phyloP scores from a whole-genome alignment of 331 rosid genomes.

The Dryas integrifolia region DNA sequence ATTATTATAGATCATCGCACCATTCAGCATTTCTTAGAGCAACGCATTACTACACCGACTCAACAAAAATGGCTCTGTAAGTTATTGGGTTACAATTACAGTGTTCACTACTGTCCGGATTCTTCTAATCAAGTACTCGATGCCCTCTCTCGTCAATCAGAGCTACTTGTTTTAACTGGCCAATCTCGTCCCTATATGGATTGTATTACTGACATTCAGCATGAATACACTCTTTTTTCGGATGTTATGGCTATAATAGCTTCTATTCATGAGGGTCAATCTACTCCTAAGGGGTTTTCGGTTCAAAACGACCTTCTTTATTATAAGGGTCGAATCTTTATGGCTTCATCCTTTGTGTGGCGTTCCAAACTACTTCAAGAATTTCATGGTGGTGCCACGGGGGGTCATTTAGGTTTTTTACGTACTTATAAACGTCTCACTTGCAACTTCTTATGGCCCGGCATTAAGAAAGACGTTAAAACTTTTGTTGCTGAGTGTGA shows the following conservation, averaged over 20 bases:
- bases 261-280: too few species aligned
- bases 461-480: not conserved
- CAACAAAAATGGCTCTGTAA: not conserved
- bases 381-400: too few species aligned
- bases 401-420: not conserved
- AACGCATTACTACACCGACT: not conserved
- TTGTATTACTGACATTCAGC: not conserved
- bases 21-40: not conserved
- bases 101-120: not conserved
- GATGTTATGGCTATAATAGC: too few species aligned
- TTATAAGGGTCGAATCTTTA: not conserved
- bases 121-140: accelerated
- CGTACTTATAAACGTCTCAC: not conserved
- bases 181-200: not conserved
- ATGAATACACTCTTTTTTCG: accelerated
- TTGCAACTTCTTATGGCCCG: not conserved
- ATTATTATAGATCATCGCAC: not conserved
- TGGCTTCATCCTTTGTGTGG: not conserved
- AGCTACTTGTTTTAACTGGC: not conserved
- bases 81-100: not conserved
- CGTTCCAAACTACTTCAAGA: not conserved
- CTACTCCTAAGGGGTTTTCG: accelerated
- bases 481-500: not conserved
- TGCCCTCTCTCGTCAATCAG: not conserved
- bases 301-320: not conserved